A percentile compares a stretch with the other conserved stretches of the same genome.
These are phyloP conservation scores for Russula sp. DNA, from an alignment of 768 basidiomycete species.

Conservation along the genomic window DNA sequence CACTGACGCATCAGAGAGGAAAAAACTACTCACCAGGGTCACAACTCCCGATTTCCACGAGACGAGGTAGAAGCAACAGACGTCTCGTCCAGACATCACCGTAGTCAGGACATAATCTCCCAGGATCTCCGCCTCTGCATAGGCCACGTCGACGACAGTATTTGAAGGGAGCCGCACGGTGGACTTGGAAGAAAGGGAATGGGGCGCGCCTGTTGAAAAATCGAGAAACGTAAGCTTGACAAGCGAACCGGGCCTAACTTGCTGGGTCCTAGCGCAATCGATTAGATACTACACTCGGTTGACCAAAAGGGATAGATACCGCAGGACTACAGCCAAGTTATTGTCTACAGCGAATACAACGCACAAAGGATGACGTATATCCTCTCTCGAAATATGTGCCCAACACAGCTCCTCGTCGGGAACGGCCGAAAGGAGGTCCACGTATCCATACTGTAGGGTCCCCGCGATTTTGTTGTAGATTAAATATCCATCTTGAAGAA, in stretches of 20 bases:
- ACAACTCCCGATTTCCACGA: conserved; percentile 19
- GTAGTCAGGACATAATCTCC: conserved; percentile 20
- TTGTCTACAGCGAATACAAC: conserved; percentile 19
- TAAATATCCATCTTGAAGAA: conserved; percentile 19
- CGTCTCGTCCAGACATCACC: background rate
- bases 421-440: conserved; percentile 7
- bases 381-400: conserved; percentile 1
- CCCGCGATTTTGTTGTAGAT: background rate
- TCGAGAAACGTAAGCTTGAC: conserved; percentile 14
- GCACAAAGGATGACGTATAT: background rate
- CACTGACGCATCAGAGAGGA: background rate
- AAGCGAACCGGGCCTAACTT: background rate
- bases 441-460: conserved; percentile 7
- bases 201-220: conserved; percentile 13
- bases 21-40: background rate
- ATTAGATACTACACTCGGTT: background rate
- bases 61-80: conserved; percentile 6
- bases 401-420: conserved; percentile 3
- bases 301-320: conserved; percentile 1
- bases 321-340: conserved; percentile 14
- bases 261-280: background rate
- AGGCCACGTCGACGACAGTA: conserved; percentile 1
- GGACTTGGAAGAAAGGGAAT: conserved; percentile 14
- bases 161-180: conserved; percentile 7
- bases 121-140: conserved; percentile 9